Evolutionary conservation across 768 basidiomycete genomes (phyloP), one percentile per base, ranked within the genome.

Genomic region (Jaapia argillacea): DNA sequence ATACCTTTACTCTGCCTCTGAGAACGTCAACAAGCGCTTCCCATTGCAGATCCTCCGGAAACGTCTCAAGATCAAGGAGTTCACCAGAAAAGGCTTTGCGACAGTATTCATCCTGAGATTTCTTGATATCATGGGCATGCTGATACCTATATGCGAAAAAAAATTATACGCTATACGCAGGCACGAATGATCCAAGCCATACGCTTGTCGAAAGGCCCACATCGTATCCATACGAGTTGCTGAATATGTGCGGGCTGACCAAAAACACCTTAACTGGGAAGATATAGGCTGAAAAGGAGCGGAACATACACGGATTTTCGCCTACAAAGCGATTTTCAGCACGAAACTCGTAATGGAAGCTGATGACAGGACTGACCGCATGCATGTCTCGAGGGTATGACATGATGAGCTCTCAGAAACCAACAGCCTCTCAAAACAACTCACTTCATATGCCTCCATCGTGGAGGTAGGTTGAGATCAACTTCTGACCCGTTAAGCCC

Each of bases 371-470:
- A 41, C 22, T 6, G 50, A 48, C 58, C 77, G 49, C 79, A 84
- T 3, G 85, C 83, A 46, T 83, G 82, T 56, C 75, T 81, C 36
- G 3, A 2, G 28, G 37, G 26, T 28, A 41, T 28, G 4, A 26
- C 45, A 36, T 33, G 23, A 44, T 20, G 14, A 28, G 12, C 6
- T 25, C 5, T 24, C 41, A 6, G 25, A 10, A 6, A 16, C 25
- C 12, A 33, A 25, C 22, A 36, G n/a, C n/a, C n/a, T 20, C 41
- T n/a, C 12, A 37, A 14, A 22, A 13, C 27, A 31, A 57, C 65
- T 10, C 48, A 78, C 75, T 89, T 89, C 74, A 89, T 83, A 50
- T 88, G 85, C 45, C 85, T 65, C 81, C 82, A 62, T 14, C 55
- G 46, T 3, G 50, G 49, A 13, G 54, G 51, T 6, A 59, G 58